Evolutionary conservation across 2,329 filamentous ascomycete genomes (phyloP).

Genomic region (Pseudocercospora fijiensis): DNA sequence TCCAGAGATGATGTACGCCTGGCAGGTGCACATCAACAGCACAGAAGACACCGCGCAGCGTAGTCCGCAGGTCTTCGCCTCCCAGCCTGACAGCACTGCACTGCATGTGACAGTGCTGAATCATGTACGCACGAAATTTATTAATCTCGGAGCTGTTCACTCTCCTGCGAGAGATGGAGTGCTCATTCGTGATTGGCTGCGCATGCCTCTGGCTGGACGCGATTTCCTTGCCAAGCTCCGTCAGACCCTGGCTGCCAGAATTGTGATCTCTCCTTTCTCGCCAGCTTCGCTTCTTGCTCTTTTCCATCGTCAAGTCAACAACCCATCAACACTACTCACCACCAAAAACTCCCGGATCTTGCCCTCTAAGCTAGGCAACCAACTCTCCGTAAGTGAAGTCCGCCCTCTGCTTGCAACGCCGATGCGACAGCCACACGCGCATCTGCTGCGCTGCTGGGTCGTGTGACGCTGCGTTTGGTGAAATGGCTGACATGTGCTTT

Average conservation of each 20-base stretch:
- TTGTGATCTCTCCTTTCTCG: slow-evolving; percentile 18
- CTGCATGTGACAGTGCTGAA: neutral
- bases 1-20: slow-evolving; percentile 22
- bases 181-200: neutral
- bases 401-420: neutral
- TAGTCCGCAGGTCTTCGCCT: too few relatives aligned
- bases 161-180: neutral
- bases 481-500: slow-evolving; percentile 18
- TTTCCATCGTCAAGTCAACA: slow-evolving; percentile 29
- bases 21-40: neutral
- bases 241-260: slow-evolving; percentile 1
- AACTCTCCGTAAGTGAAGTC: slow-evolving; percentile 42
- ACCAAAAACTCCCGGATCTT: slow-evolving; percentile 30
- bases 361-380: slow-evolving; percentile 53
- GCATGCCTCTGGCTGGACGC: neutral
- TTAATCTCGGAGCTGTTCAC: slow-evolving; percentile 1
- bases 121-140: neutral
- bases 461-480: slow-evolving; percentile 2
- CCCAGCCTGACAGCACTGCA: neutral
- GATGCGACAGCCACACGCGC: slow-evolving; percentile 9
- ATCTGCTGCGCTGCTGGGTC: slow-evolving; percentile 1
- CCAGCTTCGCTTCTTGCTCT: slow-evolving; percentile 22
- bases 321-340: slow-evolving; percentile 22
- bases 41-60: neutral
- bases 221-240: neutral